These are phyloP conservation scores for Balansia obtecta DNA, from an alignment of 2,329 filamentous ascomycete species.

Conservation along the genomic window DNA sequence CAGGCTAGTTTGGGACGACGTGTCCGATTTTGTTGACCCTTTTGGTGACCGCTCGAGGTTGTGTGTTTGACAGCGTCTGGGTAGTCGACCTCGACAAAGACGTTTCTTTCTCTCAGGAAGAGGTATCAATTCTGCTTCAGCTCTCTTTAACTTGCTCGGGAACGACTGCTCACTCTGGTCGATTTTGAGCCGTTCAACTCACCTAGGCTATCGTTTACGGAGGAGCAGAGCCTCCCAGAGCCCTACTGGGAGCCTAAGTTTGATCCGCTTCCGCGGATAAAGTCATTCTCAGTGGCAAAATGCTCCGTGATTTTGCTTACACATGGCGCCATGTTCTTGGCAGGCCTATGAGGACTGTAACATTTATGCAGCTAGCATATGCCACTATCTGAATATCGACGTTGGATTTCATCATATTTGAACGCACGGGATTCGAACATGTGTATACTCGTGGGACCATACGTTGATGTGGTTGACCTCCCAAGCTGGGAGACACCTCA, in stretches of 20 bases:
- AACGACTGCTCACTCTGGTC: conserved; percentile 8
- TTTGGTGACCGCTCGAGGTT: conserved; percentile 11
- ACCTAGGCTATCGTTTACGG: not conserved
- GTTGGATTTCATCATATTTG: conserved; percentile 7
- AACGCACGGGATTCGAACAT: conserved; percentile 8
- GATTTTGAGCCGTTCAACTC: conserved; percentile 8
- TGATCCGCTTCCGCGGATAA: not conserved
- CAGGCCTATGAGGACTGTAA: conserved; percentile 7
- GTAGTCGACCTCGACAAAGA: conserved; percentile 11
- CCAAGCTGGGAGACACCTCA: conserved; percentile 10
- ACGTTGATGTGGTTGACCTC: conserved; percentile 8
- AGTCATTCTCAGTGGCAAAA: conserved; percentile 8
- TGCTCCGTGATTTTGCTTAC: conserved; percentile 10
- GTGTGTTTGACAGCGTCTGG: conserved; percentile 11
- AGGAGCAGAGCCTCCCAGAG: conserved; percentile 1
- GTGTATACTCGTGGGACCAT: conserved; percentile 6
- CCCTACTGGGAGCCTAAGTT: conserved; percentile 10
- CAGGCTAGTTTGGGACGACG: conserved; percentile 7
- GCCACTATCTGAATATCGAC: conserved; percentile 10
- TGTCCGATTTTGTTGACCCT: conserved; percentile 12
- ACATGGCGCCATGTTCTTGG: conserved; percentile 13
- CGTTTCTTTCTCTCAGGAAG: conserved; percentile 8
- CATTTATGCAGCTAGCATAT: conserved; percentile 10
- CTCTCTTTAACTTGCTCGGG: conserved; percentile 2
- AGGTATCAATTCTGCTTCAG: conserved; percentile 2